Evolutionary conservation across 306 rosid species (phyloP), one percentile per base, ranked within the genome.

Genomic region (Rosa multiflora): DNA sequence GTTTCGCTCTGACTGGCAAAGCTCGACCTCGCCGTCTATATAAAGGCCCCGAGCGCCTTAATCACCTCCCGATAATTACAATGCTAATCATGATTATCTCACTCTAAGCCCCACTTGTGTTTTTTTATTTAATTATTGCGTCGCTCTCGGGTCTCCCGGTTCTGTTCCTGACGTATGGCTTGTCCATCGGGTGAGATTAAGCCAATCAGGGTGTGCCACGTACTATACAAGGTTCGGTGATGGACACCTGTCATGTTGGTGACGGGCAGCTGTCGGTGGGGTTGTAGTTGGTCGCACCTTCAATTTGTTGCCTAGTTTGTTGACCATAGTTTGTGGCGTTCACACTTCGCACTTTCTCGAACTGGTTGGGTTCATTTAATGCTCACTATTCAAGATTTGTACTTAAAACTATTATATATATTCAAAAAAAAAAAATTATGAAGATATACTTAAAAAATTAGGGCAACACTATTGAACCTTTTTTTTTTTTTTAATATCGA

Each of bases 221-320:
- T 47, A 63, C 3, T 0, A 0, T 47, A 35, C 32, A 29, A 29
- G 32, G 17, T 3, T n/a, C 1, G 0, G 3, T 0, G 1, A 8
- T 0, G 3, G 88, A 84, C 91, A 86, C 84, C 76, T 89, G 88
- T 35, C 84, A 2, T 0, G 10, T 0, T 4, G 5, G 0, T 4
- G 29, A 83, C 87, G 0, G 89, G 15, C 91, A 84, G 75, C n/a
- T 84, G 90, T 73, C 89, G 15, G 93, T 87, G 39, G 12, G 39
- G 43, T 23, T 43, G 2, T 7, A 2, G 55, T 78, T 76, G 83
- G 67, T 72, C 23, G n/a, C 4, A 52, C 6, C 80, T 76, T 42
- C 5, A 1, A 21, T 63, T 64, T 76, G 76, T 55, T 80, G 37
- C 39, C 51, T 18, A 47, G 47, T 37, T 67, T 87, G 82, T 91